Percentiles rank a stretch among this genome's conserved stretches.
Evolutionary conservation across 371 early-diverging fungal species (phyloP).

Genomic region (Mucor lusitanicus): DNA sequence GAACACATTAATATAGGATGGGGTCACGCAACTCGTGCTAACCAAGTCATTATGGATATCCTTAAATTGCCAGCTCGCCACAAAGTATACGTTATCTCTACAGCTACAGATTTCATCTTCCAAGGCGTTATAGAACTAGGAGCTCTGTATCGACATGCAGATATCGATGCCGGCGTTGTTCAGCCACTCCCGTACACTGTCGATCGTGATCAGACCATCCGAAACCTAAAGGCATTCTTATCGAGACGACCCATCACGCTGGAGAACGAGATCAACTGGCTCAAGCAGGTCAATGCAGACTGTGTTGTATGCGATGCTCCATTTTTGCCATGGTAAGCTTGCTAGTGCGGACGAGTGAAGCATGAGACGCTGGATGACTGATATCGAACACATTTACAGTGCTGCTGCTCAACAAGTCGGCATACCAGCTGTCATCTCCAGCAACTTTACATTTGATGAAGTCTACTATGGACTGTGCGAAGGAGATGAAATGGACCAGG

Average conservation of each 20-base stretch:
- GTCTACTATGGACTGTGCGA: conserved; percentile 66
- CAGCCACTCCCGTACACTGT: conserved; percentile 76
- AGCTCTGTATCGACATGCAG: conserved; percentile 61
- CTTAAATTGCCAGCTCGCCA: conserved; percentile 58
- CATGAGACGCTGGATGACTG: neutral
- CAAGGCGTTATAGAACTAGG: conserved; percentile 59
- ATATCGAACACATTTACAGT: conserved; percentile 25
- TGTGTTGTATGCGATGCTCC: conserved; percentile 74
- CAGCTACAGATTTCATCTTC: conserved; percentile 68
- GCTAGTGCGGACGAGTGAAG: neutral
- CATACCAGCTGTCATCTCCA: conserved; percentile 69
- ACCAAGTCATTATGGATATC: conserved; percentile 62
- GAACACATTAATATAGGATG: conserved; percentile 48
- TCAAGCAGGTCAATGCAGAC: conserved; percentile 57
- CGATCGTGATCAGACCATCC: conserved; percentile 60
- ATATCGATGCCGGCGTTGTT: conserved; percentile 70
- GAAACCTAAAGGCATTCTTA: conserved; percentile 48
- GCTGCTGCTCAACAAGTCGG: conserved; percentile 60
- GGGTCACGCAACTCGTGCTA: conserved; percentile 72
- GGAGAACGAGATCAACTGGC: conserved; percentile 52
- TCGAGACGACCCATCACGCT: conserved; percentile 51
- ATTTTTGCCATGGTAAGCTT: conserved; percentile 64
- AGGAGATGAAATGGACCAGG: conserved; percentile 54
- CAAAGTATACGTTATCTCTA: conserved; percentile 65
- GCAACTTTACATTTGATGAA: conserved; percentile 81